These are phyloP conservation scores for Bruguiera gymnorhiza DNA, from an alignment of 345 rosid species.

Conservation along the genomic window DNA sequence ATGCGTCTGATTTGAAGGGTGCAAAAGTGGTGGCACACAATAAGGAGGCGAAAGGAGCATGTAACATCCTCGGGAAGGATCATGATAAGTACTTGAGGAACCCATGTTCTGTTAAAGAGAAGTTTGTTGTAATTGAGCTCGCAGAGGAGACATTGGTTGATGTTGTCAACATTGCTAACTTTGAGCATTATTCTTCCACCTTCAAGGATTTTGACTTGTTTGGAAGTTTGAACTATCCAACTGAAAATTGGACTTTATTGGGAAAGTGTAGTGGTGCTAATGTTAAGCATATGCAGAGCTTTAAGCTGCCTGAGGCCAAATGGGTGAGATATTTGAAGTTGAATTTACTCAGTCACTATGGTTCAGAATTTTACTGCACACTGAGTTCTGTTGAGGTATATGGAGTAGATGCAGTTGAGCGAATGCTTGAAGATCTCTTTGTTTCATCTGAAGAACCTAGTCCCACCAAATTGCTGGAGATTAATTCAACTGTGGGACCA, in stretches of 20 bases:
- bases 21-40: conserved; percentile 83
- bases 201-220: conserved; percentile 71
- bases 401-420: conserved; percentile 87
- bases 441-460: conserved; percentile 43
- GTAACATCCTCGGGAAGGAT: conserved; percentile 73
- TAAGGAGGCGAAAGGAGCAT: conserved; percentile 92
- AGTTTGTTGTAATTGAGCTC: conserved; percentile 82
- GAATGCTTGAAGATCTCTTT: conserved; percentile 92
- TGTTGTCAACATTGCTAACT: conserved; percentile 76
- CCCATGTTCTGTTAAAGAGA: conserved; percentile 69
- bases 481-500: conserved; percentile 30
- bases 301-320: conserved; percentile 76
- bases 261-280: conserved; percentile 72
- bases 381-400: conserved; percentile 75
- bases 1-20: conserved; percentile 75
- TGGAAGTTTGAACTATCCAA: conserved; percentile 78
- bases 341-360: conserved; percentile 74
- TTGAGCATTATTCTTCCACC: conserved; percentile 86
- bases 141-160: conserved; percentile 87
- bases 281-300: conserved; percentile 69
- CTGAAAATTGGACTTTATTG: conserved; percentile 54
- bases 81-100: conserved; percentile 82
- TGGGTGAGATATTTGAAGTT: conserved; percentile 88
- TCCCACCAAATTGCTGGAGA: conserved; percentile 33
- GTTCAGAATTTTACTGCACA: conserved; percentile 92